These are phyloP conservation scores for Tetragonia tetragonoides DNA, from an alignment of 148 eudicot species.

Conservation along the genomic window DNA sequence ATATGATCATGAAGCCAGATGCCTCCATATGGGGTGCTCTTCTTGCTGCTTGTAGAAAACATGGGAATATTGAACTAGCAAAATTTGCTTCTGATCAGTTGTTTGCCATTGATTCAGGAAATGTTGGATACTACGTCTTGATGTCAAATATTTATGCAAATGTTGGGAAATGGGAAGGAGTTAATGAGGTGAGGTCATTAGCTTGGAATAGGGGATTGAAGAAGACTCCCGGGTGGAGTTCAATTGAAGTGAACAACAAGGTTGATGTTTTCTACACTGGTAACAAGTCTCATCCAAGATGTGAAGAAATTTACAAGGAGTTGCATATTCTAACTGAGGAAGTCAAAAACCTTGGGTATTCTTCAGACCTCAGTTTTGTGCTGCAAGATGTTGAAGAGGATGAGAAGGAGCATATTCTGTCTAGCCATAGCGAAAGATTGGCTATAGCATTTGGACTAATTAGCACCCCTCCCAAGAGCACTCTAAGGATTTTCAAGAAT, in stretches of 20 bases:
- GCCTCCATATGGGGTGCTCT: conserved; percentile 84
- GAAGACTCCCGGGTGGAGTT: conserved; percentile 88
- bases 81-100: conserved; percentile 52
- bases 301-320: conserved; percentile 46
- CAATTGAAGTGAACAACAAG: conserved; percentile 49
- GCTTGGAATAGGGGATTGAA: conserved; percentile 61
- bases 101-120: conserved; percentile 47
- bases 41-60: conserved; percentile 74
- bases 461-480: conserved; percentile 52
- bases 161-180: conserved; percentile 69
- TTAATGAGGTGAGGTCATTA: conserved; percentile 56
- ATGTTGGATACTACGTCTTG: conserved; percentile 68
- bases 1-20: conserved; percentile 61
- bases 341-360: conserved; percentile 59
- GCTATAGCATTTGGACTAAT: conserved; percentile 69
- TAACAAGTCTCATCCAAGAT: conserved; percentile 55
- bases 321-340: conserved; percentile 42
- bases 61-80: conserved; percentile 63
- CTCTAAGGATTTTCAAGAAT: conserved; percentile 61
- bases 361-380: conserved; percentile 60
- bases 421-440: conserved; percentile 67
- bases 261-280: conserved; percentile 64
- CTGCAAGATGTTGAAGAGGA: conserved; percentile 84
- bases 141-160: conserved; percentile 72
- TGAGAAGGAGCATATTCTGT: conserved; percentile 68